phyloP scores from a whole-genome alignment of 805 yeast species.

The Monosporozyma aquatica region DNA sequence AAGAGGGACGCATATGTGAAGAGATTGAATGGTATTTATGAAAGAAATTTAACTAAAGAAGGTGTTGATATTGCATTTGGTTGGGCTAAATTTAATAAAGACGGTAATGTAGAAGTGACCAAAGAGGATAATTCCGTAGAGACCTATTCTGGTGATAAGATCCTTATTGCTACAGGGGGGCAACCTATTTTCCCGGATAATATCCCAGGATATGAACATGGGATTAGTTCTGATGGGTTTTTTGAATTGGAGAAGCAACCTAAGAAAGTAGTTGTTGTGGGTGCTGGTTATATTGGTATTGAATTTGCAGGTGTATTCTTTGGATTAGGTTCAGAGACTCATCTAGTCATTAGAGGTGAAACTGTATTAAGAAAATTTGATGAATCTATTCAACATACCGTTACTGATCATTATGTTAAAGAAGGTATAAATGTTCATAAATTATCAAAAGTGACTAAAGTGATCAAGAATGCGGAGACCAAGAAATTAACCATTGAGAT shows the following conservation, averaged over 20 bases:
- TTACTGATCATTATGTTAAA: slow-evolving; percentile 72
- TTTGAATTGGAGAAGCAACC: slow-evolving; percentile 78
- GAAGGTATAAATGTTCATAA: slow-evolving; percentile 79
- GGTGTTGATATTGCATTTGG: slow-evolving; percentile 84
- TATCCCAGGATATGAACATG: slow-evolving; percentile 74
- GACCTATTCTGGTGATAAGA: slow-evolving; percentile 67
- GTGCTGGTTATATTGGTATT: slow-evolving; percentile 96
- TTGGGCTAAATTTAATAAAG: slow-evolving; percentile 64
- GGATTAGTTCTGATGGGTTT: slow-evolving; percentile 85
- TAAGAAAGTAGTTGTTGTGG: slow-evolving; percentile 85
- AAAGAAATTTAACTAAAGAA: slow-evolving; percentile 75
- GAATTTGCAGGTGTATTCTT: slow-evolving; percentile 93
- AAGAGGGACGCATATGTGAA: slow-evolving; percentile 88
- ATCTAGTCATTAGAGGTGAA: slow-evolving; percentile 82
- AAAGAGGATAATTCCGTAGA: slow-evolving; percentile 52
- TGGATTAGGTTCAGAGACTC: slow-evolving; percentile 78
- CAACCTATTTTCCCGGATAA: slow-evolving; percentile 55
- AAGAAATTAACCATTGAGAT: slow-evolving; percentile 45
- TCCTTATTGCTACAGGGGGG: slow-evolving; percentile 92
- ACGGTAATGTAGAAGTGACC: slow-evolving; percentile 71
- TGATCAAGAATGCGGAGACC: slow-evolving; percentile 38
- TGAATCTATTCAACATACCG: slow-evolving; percentile 61
- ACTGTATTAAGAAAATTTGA: slow-evolving; percentile 86
- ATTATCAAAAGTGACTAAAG: slow-evolving; percentile 40
- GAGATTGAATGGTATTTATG: slow-evolving; percentile 89